Base-by-base conservation (phyloP, 2,329 filamentous ascomycete species). In the Monilinia polystroma region DNA sequence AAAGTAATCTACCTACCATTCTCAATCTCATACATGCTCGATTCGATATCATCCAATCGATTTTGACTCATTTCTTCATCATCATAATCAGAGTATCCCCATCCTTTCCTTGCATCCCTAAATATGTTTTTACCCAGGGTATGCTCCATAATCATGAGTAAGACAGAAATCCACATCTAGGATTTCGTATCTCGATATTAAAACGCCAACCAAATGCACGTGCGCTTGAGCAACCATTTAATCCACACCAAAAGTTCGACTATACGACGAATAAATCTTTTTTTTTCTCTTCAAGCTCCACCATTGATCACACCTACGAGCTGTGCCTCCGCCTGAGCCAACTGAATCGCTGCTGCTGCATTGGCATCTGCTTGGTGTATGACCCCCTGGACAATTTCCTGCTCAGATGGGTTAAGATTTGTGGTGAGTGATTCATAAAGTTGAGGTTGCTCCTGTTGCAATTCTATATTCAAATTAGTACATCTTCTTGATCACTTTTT, bases 371-470 rank as follows among this genome's bases (percentile, higher is more conserved):
- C 75, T 71, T 77, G 75, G 52, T 76, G 73, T 23, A 96, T 86
- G 66, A 94, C 92, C 29, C 82, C 85, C 77, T 96, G 89, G 69
- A 98, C 85, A 59, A 96, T 84, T 70, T 85, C 85, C 77, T 95
- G 91, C 76, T 98, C 93, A 60, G 95, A 91, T 0, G 87, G 83
- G 49, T 86, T 88, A 52, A 98, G 85, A 69, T 92, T 90, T 72
- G 89, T 87, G 29, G 92, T 92, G 67, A 99, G 83, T 68, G 84
- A 89, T 54, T 88, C 82, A 77, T 98, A 99, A 72, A 97, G 89
- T 72, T 93, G 90, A 20, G 94, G 93, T 75, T 97, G 93, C 74
- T 93, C 90, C 80, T 90, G 88, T 85, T 97, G 92, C 76, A 98
- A 86, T 78, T 86, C 93, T 96, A 76, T 59, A 63, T 63, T 5